Conservation (phyloP, 768 basidiomycete genomes). For the Mycena polygramma region DNA sequence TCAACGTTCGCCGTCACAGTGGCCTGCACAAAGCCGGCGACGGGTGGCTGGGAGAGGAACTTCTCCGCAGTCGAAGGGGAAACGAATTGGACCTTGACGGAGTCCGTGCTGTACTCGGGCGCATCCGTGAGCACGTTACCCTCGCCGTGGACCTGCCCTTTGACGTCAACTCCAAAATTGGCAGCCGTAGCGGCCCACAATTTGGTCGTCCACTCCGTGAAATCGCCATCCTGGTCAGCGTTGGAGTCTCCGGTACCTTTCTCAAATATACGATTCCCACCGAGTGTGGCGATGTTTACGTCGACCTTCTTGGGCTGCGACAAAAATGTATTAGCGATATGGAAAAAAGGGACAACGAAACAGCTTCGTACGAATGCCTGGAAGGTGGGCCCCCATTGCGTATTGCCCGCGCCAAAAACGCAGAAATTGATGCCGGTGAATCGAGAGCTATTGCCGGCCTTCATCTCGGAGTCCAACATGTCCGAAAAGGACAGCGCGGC, state of each 20-base stretch:
- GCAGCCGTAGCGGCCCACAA: constrained; percentile 36
- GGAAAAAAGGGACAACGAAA: not conserved
- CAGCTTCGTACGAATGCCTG: constrained; percentile 30
- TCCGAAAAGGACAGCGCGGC: constrained; percentile 31
- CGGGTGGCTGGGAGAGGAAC: constrained; percentile 19
- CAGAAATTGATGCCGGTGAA: constrained; percentile 33
- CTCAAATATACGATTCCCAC: constrained; percentile 35
- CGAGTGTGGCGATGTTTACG: constrained; percentile 30
- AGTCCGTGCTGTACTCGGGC: constrained; percentile 7
- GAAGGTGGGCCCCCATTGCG: constrained; percentile 34
- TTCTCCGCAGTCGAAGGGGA: not conserved
- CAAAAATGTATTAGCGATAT: not conserved
- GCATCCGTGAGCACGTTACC: constrained; percentile 18
- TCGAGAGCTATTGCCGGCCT: constrained; percentile 16
- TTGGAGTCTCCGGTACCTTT: constrained; percentile 35
- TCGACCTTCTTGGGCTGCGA: constrained; percentile 36
- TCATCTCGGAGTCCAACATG: constrained; percentile 29
- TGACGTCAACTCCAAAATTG: constrained; percentile 31
- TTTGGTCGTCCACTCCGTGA: constrained; percentile 29
- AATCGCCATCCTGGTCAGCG: constrained; percentile 34
- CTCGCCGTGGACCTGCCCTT: not conserved
- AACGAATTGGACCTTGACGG: constrained; percentile 28
- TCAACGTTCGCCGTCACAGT: constrained; percentile 24
- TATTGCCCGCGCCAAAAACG: constrained; percentile 35
- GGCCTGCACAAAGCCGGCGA: constrained; percentile 22